Evolutionary conservation across 805 yeast species (phyloP).

Genomic region (Saccharomyces eubayanus): DNA sequence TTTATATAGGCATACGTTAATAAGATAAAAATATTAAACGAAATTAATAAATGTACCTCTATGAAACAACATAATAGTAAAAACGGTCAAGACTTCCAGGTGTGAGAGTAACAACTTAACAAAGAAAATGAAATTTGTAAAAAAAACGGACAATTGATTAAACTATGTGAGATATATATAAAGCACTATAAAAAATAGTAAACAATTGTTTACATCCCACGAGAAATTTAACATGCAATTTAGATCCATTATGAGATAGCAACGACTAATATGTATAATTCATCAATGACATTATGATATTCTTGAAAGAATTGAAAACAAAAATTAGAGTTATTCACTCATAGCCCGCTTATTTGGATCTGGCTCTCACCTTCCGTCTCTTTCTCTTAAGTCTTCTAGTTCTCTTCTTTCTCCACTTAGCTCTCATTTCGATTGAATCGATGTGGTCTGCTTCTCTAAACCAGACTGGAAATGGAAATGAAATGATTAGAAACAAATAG

Average conservation of each 20-base stretch:
- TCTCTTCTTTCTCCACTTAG: slow-evolving; percentile 99
- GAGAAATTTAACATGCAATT: background rate
- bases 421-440: slow-evolving; percentile 56
- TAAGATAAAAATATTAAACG: background rate
- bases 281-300: background rate
- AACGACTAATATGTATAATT: background rate
- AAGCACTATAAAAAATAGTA: background rate
- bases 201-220: background rate
- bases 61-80: background rate
- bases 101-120: too few relatives aligned
- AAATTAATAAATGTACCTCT: background rate
- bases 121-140: background rate
- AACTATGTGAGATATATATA: background rate
- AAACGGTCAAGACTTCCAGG: background rate
- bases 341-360: slow-evolving; percentile 81
- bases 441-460: slow-evolving; percentile 8
- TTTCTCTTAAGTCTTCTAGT: slow-evolving; percentile 99
- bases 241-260: background rate
- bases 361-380: slow-evolving; percentile 99
- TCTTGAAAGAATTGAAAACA: background rate
- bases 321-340: background rate
- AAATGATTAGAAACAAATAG: background rate
- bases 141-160: background rate
- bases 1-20: background rate
- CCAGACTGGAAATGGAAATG: background rate